Percentiles rank a stretch among this genome's conserved stretches.
Conservation (phyloP, 768 basidiomycete genomes). For the Cystofilobasidium capitatum region DNA sequence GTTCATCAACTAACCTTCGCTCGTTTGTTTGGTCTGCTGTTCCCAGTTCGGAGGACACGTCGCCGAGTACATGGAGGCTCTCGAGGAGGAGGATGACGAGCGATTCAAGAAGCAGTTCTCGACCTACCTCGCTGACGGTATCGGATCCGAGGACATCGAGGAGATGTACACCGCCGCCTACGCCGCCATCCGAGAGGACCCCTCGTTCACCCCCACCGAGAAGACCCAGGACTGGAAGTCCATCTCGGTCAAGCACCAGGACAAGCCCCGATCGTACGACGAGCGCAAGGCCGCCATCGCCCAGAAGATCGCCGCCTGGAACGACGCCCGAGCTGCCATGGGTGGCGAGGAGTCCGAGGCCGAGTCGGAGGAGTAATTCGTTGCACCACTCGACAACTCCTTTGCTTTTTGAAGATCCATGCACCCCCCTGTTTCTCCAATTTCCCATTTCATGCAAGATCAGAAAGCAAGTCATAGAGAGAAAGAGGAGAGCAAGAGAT, state of each 20-base stretch:
- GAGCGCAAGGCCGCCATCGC: slow-evolving; percentile 73
- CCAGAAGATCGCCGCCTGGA: slow-evolving; percentile 82
- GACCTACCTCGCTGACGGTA: slow-evolving; percentile 84
- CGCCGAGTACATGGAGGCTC: slow-evolving; percentile 97
- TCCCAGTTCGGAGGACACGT: slow-evolving; percentile 66
- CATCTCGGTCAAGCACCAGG: slow-evolving; percentile 64
- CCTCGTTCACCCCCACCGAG: slow-evolving; percentile 75
- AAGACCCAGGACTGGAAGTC: slow-evolving; percentile 87
- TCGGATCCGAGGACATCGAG: slow-evolving; percentile 94
- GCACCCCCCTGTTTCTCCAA: too few relatives aligned
- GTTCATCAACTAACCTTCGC: neutral
- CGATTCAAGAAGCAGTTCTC: slow-evolving; percentile 95
- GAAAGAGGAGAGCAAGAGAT: too few relatives aligned
- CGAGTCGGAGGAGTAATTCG: slow-evolving; percentile 48
- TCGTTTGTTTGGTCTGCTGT: too few relatives aligned
- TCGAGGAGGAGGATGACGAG: slow-evolving; percentile 99
- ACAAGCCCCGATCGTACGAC: slow-evolving; percentile 58
- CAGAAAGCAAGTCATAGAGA: too few relatives aligned
- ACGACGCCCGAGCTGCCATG: slow-evolving; percentile 49
- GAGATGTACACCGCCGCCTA: slow-evolving; percentile 89
- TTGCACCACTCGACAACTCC: too few relatives aligned
- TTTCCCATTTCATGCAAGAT: too few relatives aligned
- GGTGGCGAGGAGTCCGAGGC: slow-evolving; percentile 40
- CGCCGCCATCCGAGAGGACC: slow-evolving; percentile 91
- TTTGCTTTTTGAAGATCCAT: neutral